Base-by-base conservation (phyloP, 305 asterid species). In the Fraxinus sp. region DNA sequence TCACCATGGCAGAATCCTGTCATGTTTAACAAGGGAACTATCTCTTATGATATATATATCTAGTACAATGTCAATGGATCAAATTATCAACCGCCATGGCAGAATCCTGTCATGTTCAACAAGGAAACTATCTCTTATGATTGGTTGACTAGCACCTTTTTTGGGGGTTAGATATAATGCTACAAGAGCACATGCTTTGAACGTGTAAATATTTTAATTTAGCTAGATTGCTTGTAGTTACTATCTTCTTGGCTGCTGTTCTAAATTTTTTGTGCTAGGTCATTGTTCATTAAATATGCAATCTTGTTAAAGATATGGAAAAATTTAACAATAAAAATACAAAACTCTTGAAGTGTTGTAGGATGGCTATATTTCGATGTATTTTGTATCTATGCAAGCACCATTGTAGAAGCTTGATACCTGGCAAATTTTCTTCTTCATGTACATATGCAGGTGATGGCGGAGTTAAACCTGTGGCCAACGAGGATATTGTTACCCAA, bases 401-500 rank as follows among this genome's bases (percentile, higher is more conserved):
- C 14, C 32, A 36, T 72, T 52, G 41, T 49, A 22, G 74, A 46
- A 10, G 16, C 26, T 49, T 80, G 72, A 41, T 43, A 52, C 75
- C 81, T 76, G 83, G 79, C 75, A 43, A 79, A 66, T 68, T 43
- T 66, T 72, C 39, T 72, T 77, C 8, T 79, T 35, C 46, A 46
- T 86, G 75, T 80, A 81, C 91, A 92, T 96, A 89, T 91, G 88
- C 87, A 41, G 93, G 82, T 72, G 91, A 89, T 79, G 87, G 46
- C 35, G 89, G 84, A 83, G 71, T 84, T 33, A 84, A 82, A 57
- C 80, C 66, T 84, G 64, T 78, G 76, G 91, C 97, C 52, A 89
- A 92, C 28, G 96, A 94, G 62, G 91, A 86, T 70, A 93, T 96
- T 41, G 98, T 96, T 84, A 3, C 86, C 78, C 98, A 96, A 87